Evolutionary conservation across 768 basidiomycete species (phyloP), one percentile per base, ranked within the genome.

Genomic region (Imleria badia): DNA sequence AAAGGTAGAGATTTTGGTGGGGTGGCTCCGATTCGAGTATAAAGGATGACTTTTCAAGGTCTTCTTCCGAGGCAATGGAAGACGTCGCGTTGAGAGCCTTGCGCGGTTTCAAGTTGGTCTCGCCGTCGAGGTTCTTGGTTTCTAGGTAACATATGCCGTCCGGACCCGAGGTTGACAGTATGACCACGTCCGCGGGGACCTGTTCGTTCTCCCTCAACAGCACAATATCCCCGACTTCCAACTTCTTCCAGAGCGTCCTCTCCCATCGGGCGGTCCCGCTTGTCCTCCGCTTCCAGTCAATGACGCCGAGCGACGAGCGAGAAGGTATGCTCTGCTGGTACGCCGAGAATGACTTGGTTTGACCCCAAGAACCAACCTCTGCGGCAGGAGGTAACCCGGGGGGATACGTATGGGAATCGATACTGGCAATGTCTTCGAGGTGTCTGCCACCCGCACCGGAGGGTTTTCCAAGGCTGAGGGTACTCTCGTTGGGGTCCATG

Each of bases 111-210:
- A 98, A 75, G 69, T 98, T 98, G 43, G 96, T 98, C 75, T 98
- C 96, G 2, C 96, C 96, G 62, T 98, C 96, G 51, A 98, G 73
- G 67, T 98, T 98, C 80, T 98, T 98, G 42, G 96, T 98, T 77
- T 98, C 96, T 49, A 98, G 79, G 64, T 94, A 99, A 70, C 95
- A 97, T 72, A 94, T 75, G 12, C 91, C 89, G 58, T 97, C 94
- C 3, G 91, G 75, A 71, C 97, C 93, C 9, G 92, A 94, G 0
- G 95, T 95, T 10, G 93, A 85, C 7, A 98, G 81, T 1, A 99
- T 91, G 56, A 95, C 80, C 60, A 98, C 88, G 66, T 99, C 96
- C 9, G 96, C 96, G 0, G 96, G 96, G 13, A 98, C 89, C 73
- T 97, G 96, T 46, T 98, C 96, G 71, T 98, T 90, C 60, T 98